Base-by-base conservation (phyloP, 441 rosid genomes). In the Gossypium schwendimanii region DNA sequence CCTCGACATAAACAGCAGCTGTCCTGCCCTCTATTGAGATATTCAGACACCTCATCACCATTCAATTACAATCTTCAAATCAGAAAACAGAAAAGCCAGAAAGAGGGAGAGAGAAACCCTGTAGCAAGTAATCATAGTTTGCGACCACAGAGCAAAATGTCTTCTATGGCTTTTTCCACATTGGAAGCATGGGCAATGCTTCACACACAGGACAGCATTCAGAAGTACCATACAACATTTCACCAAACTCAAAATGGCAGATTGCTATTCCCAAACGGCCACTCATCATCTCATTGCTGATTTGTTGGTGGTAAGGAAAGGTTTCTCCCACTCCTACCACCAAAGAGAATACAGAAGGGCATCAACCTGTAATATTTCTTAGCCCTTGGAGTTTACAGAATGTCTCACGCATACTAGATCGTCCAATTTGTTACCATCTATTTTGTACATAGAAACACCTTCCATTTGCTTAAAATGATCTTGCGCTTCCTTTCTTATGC, bases 381-480 rank as follows among this genome's bases (percentile, higher is more conserved):
- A 86, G 63, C 74, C 81, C 79, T 77, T 78, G 9, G 87, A 81
- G 78, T 81, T 76, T 60, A 33, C 47, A 21, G 93, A 58, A 70
- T 89, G 98, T 81, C 85, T 84, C 28, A 92, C 88, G 23, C 99
- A 95, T 39, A 95, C 97, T 72, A 95, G 86, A 87, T 95, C 98
- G 66, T 95, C 99, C 82, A 95, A 84, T 73, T 82, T 92, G 78
- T 92, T 95, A 12, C 99, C 98, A 60, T 95, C 99, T 94, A 95
- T 95, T 80, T 95, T 95, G 86, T 95, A 95, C 62, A 91, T 83
- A 71, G 98, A 89, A 9, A 86, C 89, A 15, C 89, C 89, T 81
- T 84, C 86, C 99, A 91, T 92, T 76, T 89, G 89, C 8, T 23
- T 17, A 77, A 80, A 88, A 86, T 91, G 91, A 78, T 88, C 97